These are phyloP conservation scores for Cydonia oblonga DNA, from an alignment of 331 rosid genomes.

Conservation along the genomic window DNA sequence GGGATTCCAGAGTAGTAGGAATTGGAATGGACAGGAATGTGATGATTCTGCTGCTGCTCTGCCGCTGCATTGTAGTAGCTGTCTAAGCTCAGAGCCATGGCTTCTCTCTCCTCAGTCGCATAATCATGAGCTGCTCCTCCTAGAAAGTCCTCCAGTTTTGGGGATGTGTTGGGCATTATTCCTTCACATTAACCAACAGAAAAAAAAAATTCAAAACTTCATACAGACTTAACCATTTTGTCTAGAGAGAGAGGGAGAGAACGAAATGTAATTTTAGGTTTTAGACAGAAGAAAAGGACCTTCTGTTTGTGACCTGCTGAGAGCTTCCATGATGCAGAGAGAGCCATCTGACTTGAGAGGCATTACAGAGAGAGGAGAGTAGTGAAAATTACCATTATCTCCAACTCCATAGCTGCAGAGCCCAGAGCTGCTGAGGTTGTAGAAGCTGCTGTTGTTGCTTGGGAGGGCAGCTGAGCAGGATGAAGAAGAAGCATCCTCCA, in stretches of 20 bases:
- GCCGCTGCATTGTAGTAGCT: slow-evolving; percentile 47
- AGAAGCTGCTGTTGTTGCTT: slow-evolving; percentile 22
- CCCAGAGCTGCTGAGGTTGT: slow-evolving; percentile 25
- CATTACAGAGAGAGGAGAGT: slow-evolving; percentile 55
- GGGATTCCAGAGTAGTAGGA: slow-evolving; percentile 39
- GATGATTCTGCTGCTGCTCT: slow-evolving; percentile 9
- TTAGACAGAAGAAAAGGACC: slow-evolving; percentile 1
- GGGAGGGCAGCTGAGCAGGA: not conserved
- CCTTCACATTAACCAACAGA: slow-evolving; percentile 15
- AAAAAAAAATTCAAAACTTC: not conserved
- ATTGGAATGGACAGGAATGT: slow-evolving; percentile 19
- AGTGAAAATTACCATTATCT: slow-evolving; percentile 32
- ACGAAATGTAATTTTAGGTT: not conserved
- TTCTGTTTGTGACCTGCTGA: slow-evolving; percentile 51
- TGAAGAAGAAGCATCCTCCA: slow-evolving; percentile 40
- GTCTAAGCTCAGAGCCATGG: slow-evolving; percentile 72
- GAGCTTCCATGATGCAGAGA: slow-evolving; percentile 90
- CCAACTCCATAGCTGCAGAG: slow-evolving; percentile 37
- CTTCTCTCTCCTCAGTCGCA: slow-evolving; percentile 47
- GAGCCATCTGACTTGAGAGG: slow-evolving; percentile 93
- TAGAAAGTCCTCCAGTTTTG: slow-evolving; percentile 80
- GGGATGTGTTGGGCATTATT: slow-evolving; percentile 63
- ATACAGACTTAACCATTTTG: not conserved
- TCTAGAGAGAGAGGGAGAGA: not conserved
- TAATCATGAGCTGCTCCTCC: slow-evolving; percentile 69